Evolutionary conservation across 2,329 filamentous ascomycete genomes (phyloP), one percentile per base, ranked within the genome.

Genomic region (Raffaelea ambrosiae): DNA sequence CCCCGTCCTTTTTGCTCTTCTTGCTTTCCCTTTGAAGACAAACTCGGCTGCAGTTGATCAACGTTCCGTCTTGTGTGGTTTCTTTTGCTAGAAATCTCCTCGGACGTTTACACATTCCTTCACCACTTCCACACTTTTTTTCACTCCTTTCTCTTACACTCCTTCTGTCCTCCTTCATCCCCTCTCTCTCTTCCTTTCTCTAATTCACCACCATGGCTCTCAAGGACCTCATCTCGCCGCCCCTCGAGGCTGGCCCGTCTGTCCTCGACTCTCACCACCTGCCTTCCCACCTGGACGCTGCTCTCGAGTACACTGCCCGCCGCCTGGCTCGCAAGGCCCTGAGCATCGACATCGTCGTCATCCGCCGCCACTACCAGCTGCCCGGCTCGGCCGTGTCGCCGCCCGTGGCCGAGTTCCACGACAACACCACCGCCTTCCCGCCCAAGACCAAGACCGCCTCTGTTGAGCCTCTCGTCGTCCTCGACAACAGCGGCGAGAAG

Each of bases 161-260:
- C 20, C n/a, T 21, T 26, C 21, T 16, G 16, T 14, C 14, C 38
- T 10, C 19, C 21, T 23, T 39, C 20, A 7, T 20, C 23, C 21
- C 26, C 20, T 38, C 16, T 20, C n/a, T 29, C 19, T 40, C 33
- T 44, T 31, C 18, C 20, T 2, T 16, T 19, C 10, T 4, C 18
- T 39, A 38, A 38, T 14, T 8, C 14, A 13, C 7, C 22, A 33
- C 16, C 35, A 48, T 48, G 47, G 18, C 47, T 16, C 47, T 48
- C 42, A 83, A 79, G 63, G 66, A 70, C 48, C 68, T 66, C 48
- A 83, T 83, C 56, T 83, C 79, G 2, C 73, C 77, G 44, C 79
- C 80, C 14, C 70, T 84, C 48, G 80, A 83, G 67, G 79, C 79
- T 23, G 79, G 79, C 18, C 66, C 67, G 39, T 82, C 79, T 19